phyloP scores from a whole-genome alignment of 805 yeast species.

The Suhomyces canberraensis region DNA sequence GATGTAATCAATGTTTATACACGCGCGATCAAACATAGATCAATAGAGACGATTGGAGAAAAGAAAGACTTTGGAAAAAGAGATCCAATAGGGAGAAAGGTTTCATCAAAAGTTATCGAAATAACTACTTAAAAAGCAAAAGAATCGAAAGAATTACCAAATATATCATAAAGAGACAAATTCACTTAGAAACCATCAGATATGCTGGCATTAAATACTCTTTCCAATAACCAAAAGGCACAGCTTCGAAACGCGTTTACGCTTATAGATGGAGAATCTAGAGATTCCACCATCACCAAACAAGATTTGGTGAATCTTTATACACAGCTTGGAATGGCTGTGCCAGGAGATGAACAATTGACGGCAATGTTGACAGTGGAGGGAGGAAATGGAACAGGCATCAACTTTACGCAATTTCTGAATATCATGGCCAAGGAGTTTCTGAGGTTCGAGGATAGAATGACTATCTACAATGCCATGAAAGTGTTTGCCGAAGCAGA shows the following conservation, averaged over 20 bases:
- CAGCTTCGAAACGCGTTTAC: slow-evolving; percentile 74
- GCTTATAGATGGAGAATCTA: slow-evolving; percentile 71
- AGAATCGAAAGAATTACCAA: neutral
- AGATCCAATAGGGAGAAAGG: no score
- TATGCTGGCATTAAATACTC: slow-evolving; percentile 34
- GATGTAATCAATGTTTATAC: no score
- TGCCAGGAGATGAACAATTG: slow-evolving; percentile 42
- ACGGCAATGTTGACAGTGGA: slow-evolving; percentile 45
- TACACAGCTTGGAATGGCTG: slow-evolving; percentile 48
- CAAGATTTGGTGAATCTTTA: slow-evolving; percentile 55
- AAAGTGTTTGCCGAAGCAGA: slow-evolving; percentile 44
- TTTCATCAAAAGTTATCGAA: no score
- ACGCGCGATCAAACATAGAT: no score
- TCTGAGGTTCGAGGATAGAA: slow-evolving; percentile 49
- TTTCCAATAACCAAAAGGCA: slow-evolving; percentile 61
- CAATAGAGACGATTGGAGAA: no score
- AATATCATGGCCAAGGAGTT: slow-evolving; percentile 58
- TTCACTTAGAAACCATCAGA: neutral
- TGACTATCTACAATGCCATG: slow-evolving; percentile 54
- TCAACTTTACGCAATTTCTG: slow-evolving; percentile 66
- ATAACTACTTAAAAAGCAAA: no score
- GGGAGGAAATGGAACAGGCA: slow-evolving; percentile 23
- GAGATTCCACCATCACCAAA: slow-evolving; percentile 61
- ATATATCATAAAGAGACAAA: neutral
- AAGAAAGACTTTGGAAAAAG: no score